A percentile compares a stretch with the other conserved stretches of the same genome.
Evolutionary conservation across 106 monocot genomes (phyloP).

Genomic region (Dioscorea zingiberensis): DNA sequence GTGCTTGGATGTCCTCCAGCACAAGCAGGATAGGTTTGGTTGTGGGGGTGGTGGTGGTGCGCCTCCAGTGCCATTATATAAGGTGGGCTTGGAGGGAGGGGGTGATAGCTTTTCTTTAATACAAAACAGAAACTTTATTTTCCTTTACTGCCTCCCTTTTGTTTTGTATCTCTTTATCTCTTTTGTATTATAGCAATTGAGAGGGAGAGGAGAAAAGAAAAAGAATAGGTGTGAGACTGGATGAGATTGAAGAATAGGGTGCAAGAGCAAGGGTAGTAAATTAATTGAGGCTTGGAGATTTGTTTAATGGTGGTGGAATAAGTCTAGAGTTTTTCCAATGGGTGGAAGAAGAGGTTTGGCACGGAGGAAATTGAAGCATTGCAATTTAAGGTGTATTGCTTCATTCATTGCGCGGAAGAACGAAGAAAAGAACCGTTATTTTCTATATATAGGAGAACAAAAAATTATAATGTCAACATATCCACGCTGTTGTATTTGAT

Average conservation of each 20-base stretch:
- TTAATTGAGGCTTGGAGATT: neutral
- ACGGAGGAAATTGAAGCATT: neutral
- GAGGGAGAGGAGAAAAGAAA: neutral
- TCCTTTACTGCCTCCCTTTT: neutral
- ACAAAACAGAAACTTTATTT: slow-evolving; percentile 25
- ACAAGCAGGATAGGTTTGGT: neutral
- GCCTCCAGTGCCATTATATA: slow-evolving; percentile 59
- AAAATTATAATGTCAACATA: no score
- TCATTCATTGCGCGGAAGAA: neutral
- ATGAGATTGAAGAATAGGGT: slow-evolving; percentile 24
- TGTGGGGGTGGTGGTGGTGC: slow-evolving; percentile 17
- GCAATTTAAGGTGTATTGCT: neutral
- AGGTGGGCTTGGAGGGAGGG: slow-evolving; percentile 10
- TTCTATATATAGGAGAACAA: neutral
- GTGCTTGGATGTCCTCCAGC: neutral
- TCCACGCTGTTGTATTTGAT: no score
- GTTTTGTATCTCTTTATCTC: neutral
- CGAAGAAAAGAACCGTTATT: neutral
- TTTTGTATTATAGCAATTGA: neutral
- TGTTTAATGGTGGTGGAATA: neutral
- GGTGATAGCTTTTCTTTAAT: slow-evolving; percentile 21
- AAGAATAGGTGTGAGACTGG: slow-evolving; percentile 4
- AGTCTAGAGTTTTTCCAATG: no score
- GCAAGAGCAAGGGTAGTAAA: neutral
- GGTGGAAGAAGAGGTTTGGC: no score